Conservation (phyloP, 768 basidiomycete genomes). For the Termitomyces eurrhizus region DNA sequence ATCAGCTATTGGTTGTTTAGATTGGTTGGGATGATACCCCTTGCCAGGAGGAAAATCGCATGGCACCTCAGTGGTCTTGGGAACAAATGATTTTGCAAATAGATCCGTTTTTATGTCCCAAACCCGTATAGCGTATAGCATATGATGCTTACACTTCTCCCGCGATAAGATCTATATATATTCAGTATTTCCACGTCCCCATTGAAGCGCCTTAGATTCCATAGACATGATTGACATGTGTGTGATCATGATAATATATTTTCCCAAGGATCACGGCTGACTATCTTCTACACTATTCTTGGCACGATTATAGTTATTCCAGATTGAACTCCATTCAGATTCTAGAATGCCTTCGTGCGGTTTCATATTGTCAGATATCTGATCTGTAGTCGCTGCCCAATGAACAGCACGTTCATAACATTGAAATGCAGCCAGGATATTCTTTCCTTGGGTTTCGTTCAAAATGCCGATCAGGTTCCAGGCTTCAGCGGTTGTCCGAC, state of each 20-base stretch:
- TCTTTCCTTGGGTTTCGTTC: conserved; percentile 40
- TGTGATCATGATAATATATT: not conserved
- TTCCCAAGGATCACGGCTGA: not conserved
- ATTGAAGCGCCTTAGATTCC: not conserved
- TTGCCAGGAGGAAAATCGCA: conserved; percentile 12
- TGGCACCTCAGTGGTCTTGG: conserved; percentile 22
- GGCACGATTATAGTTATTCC: conserved; percentile 56
- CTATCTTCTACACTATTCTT: conserved; percentile 22
- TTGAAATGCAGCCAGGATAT: conserved; percentile 40
- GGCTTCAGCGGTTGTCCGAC: conserved; percentile 67
- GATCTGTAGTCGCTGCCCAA: conserved; percentile 54
- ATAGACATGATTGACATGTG: not conserved
- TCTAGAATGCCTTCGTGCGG: conserved; percentile 53
- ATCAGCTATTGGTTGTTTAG: conserved; percentile 17
- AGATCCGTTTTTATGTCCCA: not conserved
- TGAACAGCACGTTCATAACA: conserved; percentile 68
- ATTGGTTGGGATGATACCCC: conserved; percentile 14
- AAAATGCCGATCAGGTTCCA: conserved; percentile 74
- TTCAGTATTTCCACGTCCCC: not conserved
- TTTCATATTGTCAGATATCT: conserved; percentile 29
- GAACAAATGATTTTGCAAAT: conserved; percentile 11
- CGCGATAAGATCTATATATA: not conserved
- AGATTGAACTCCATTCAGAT: conserved; percentile 57
- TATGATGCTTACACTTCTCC: not conserved
- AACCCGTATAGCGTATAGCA: not conserved